Base-by-base conservation (phyloP, 176 grass and related monocot species). In the Musa itinerans region DNA sequence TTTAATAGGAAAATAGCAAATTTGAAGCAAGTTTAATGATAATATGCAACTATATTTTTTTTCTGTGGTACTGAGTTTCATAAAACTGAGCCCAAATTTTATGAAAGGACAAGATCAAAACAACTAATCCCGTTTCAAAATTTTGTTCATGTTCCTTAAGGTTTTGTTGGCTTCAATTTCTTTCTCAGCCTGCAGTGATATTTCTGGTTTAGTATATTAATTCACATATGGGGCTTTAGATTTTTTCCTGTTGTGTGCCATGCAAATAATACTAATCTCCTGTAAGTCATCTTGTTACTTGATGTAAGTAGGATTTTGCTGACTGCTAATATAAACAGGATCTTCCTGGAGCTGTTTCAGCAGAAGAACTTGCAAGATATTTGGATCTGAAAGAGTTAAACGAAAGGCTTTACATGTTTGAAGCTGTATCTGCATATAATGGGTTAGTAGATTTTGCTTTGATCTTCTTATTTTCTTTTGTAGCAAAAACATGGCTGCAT, bases 381-480 rank as follows among this genome's bases (percentile, higher is more conserved):
- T 72, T 99, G 77, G 88, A 89, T 80, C 88, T 95, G 63, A 95
- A 99, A 83, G 91, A 92, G 79, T 78, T 99, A 75, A 91, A 92
- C 14, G 91, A 89, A 80, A 89, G 91, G 73, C 74, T 78, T 68
- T 86, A 81, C 79, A 86, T 92, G 88, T 92, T 87, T 56, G 72
- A 86, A 81, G 86, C 89, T 84, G 85, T 89, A 69, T 99, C 96
- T 76, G 84, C 96, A 55, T 89, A 89, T 77, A 85, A 99, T 78
- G 96, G 90, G 96, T 99, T 64, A 74, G 24, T 50, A 22, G 23
- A 54, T 8, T 56, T 6, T 29, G 50, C 53, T 74, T 29, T 19
- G 23, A 27, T 57, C 8, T 0, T 10, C 14, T 27, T 26, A 21
- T 57, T 27, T 74, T 7, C n/a, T 13, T 27, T 10, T 56, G 12